These are phyloP conservation scores for Fusarium sp. DNA, from an alignment of 2,329 filamentous ascomycete species.

Conservation along the genomic window DNA sequence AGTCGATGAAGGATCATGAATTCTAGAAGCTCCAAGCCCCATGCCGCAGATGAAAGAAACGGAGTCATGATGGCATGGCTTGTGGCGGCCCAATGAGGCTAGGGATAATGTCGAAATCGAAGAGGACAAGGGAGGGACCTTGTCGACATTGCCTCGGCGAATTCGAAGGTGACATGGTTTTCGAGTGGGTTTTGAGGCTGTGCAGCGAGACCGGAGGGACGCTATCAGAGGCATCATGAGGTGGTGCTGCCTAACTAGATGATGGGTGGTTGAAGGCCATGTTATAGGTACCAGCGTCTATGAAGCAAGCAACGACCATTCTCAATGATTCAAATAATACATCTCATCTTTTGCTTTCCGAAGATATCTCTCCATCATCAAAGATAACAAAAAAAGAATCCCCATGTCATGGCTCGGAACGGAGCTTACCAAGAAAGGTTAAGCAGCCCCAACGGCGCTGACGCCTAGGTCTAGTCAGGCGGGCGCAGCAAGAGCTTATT, in stretches of 20 bases:
- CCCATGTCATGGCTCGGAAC: slow-evolving; percentile 1
- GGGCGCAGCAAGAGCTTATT: slow-evolving; percentile 44
- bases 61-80: neutral
- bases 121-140: neutral
- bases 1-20: neutral
- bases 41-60: neutral
- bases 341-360: neutral
- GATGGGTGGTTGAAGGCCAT: too few species aligned
- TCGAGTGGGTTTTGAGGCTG: slow-evolving; percentile 1
- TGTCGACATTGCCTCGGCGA: neutral
- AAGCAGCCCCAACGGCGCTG: slow-evolving; percentile 6
- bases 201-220: slow-evolving; percentile 1
- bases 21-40: neutral
- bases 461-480: slow-evolving; percentile 16
- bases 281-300: neutral
- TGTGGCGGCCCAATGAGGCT: neutral
- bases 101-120: neutral
- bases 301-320: neutral
- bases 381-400: neutral
- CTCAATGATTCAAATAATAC: neutral
- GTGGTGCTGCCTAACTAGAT: neutral
- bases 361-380: neutral
- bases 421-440: slow-evolving; percentile 12
- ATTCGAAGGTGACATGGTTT: neutral
- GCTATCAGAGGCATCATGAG: neutral